These are phyloP conservation scores for Paramarasmius palmivorus DNA, from an alignment of 1,284 basidiomycete species.

Conservation along the genomic window DNA sequence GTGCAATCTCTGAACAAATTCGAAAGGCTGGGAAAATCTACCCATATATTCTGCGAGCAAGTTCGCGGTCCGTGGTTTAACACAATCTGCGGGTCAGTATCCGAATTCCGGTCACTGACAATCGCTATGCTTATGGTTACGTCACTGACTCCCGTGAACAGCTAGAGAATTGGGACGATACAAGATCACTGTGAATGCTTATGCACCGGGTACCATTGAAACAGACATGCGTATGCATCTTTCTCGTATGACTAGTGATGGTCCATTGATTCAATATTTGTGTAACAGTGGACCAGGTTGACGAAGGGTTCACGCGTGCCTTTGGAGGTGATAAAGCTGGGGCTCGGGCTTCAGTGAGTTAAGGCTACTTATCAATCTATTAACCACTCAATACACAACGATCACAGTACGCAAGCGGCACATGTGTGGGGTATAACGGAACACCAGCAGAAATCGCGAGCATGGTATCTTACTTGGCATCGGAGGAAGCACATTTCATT, in stretches of 20 bases:
- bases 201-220: constrained; percentile 8
- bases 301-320: too few species aligned
- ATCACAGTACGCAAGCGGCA: not conserved
- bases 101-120: not conserved
- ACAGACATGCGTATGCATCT: not conserved
- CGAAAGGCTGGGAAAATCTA: not conserved
- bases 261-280: not conserved
- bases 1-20: not conserved
- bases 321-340: too few species aligned
- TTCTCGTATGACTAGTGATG: too few species aligned
- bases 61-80: constrained; percentile 5
- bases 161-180: constrained; percentile 10
- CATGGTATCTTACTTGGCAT: constrained; percentile 24
- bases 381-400: too few species aligned
- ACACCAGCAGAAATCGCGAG: constrained; percentile 23
- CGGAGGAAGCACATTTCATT: constrained; percentile 21
- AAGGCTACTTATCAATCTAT: too few species aligned
- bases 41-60: not conserved
- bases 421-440: constrained; percentile 10
- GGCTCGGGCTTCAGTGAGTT: too few species aligned
- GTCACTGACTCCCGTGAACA: not conserved
- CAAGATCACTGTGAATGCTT: constrained; percentile 13
- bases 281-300: too few species aligned
- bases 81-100: constrained; percentile 3
- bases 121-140: not conserved